Base-by-base conservation (phyloP, 805 yeast genomes). In the Kuraishia piskuri region DNA sequence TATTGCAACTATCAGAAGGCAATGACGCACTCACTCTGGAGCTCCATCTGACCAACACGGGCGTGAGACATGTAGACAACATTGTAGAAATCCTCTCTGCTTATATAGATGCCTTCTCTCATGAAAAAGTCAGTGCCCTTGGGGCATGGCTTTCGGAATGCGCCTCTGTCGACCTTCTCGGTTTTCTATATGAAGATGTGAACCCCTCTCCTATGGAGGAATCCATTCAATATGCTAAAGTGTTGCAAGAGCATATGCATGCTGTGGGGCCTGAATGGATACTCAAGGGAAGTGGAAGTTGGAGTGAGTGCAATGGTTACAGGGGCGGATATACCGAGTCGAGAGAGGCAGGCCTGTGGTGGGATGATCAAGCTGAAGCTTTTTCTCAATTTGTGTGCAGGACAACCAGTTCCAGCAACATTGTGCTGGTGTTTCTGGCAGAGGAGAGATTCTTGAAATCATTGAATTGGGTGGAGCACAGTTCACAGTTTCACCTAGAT, bases 21-120 rank as follows among this genome's bases (percentile, higher is more conserved):
- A 66, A 72, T n/a, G 65, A 67, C 3, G 67, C 75, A 0, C 59
- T 87, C 1, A 71, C 77, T 8, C 52, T 86, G 3, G 86, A 84
- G 54, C 51, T 84, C 2, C 65, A 65, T 3, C 63, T 83, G 4
- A 79, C 86, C 0, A 60, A 64, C 1, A 55, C 63, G 1, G 90
- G 90, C 0, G 57, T 70, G 48, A 63, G 63, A 22, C 65, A 72
- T 14, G 17, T 79, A 0, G 54, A 57, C 0, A 37, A 49, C 0
- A 69, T 84, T 0, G 31, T 80, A 1, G 52, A 59, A 0, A 53
- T 62, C 2, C 52, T 82, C 0, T 67, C 78, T 37, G 54, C 61
- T 2, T 74, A 66, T 55, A 52, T 67, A n/a, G 48, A 3, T 22
- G 49, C 50, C n/a, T 53, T 64, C 7, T 58, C 65, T 21, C 52